Evolutionary conservation across 164 flowering plant genomes (phyloP).

Genomic region (Kalanchoe fedtschenkoi): DNA sequence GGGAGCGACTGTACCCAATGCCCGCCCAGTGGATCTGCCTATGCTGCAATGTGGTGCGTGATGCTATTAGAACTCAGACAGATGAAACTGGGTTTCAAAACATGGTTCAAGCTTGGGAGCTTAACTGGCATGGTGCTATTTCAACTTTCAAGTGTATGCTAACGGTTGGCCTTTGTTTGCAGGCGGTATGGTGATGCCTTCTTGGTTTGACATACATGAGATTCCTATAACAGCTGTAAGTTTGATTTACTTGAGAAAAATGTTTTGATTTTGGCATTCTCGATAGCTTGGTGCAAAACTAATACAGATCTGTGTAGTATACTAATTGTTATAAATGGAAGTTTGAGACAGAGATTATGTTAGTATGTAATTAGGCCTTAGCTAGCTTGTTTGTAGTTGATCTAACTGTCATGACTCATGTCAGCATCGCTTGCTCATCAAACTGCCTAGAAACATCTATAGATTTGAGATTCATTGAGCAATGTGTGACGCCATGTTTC

Average conservation of each 20-base stretch:
- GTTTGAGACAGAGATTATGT: background rate
- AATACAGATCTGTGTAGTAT: background rate
- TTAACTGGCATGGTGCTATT: background rate
- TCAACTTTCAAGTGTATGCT: background rate
- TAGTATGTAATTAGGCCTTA: background rate
- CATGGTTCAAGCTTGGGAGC: background rate
- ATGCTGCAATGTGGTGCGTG: too few species aligned
- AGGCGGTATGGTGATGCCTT: constrained; percentile 91
- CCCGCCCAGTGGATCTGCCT: too few species aligned
- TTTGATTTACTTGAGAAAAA: constrained; percentile 10
- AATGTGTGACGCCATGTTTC: too few species aligned
- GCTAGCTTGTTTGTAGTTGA: background rate
- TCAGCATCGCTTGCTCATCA: background rate
- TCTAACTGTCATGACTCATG: background rate
- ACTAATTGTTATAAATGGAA: background rate
- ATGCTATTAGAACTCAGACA: too few species aligned
- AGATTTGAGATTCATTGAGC: too few species aligned
- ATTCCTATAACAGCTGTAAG: constrained; percentile 83
- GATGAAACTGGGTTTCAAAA: too few species aligned
- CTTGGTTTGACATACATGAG: constrained; percentile 95
- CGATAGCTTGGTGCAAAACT: background rate
- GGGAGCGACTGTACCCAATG: too few species aligned
- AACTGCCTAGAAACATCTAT: too few species aligned
- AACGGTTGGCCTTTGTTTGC: constrained; percentile 12
- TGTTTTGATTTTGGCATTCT: background rate